A percentile compares a stretch with the other conserved stretches of the same genome.
Conservation (phyloP, 768 basidiomycete species). For the Rhodotorula toruloides region DNA sequence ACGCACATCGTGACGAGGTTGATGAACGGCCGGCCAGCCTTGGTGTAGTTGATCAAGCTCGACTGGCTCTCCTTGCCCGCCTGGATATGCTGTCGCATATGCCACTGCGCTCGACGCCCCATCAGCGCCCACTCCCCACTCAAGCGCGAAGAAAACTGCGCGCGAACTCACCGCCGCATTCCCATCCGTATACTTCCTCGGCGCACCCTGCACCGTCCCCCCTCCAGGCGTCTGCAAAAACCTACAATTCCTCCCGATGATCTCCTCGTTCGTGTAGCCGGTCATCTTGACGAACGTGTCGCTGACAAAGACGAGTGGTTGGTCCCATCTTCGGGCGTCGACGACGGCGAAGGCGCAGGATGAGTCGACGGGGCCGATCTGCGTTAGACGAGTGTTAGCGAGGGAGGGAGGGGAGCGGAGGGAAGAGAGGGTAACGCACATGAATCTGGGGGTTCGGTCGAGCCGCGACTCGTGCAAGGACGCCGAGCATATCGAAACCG, state of each 20-base stretch:
- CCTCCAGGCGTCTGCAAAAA: constrained; percentile 77
- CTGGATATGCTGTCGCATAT: constrained; percentile 62
- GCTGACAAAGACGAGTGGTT: constrained; percentile 73
- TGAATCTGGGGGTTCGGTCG: constrained; percentile 66
- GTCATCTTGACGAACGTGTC: constrained; percentile 64
- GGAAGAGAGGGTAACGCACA: neutral
- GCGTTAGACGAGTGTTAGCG: constrained; percentile 4
- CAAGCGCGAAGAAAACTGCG: neutral
- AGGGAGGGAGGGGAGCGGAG: too few relatives aligned
- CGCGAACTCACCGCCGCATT: constrained; percentile 52
- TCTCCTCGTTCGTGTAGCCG: constrained; percentile 55
- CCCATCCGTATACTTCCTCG: constrained; percentile 60
- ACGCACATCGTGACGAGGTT: constrained; percentile 61
- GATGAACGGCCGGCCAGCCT: constrained; percentile 76
- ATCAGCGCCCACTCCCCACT: neutral
- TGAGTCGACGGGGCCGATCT: constrained; percentile 87
- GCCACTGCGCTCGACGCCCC: constrained; percentile 35
- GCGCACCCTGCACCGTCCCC: constrained; percentile 51
- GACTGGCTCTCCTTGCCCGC: constrained; percentile 85
- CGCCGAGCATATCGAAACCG: constrained; percentile 82
- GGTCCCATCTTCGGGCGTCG: constrained; percentile 32
- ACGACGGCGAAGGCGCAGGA: constrained; percentile 85
- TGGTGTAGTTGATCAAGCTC: constrained; percentile 78
- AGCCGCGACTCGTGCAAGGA: constrained; percentile 70
- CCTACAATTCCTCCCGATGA: constrained; percentile 83